phyloP scores from a whole-genome alignment of 441 rosid species.

The Pelargonium myrrhifolium region DNA sequence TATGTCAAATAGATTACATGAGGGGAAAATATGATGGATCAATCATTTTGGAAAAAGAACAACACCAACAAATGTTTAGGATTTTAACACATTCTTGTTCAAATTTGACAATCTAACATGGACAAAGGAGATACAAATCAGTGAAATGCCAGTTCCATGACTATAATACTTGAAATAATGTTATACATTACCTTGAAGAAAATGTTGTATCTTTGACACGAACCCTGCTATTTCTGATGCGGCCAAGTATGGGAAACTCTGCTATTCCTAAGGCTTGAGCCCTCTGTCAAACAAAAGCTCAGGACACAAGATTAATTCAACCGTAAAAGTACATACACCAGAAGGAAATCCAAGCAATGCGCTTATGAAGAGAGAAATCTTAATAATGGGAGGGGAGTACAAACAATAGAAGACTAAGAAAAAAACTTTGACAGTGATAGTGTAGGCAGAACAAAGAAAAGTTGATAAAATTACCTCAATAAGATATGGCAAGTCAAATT shows the following conservation, averaged over 20 bases:
- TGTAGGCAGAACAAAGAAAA: conserved; percentile 2
- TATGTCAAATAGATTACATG: too few relatives aligned
- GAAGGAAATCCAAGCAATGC: conserved; percentile 15
- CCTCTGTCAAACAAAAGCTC: conserved; percentile 46
- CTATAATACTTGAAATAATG: not conserved
- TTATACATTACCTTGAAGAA: conserved; percentile 67
- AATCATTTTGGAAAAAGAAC: too few relatives aligned
- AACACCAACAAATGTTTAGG: too few relatives aligned
- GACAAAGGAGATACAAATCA: not conserved
- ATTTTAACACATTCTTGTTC: not conserved
- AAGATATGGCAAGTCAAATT: conserved; percentile 94
- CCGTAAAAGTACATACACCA: not conserved
- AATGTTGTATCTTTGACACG: conserved; percentile 84
- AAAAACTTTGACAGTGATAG: conserved; percentile 7
- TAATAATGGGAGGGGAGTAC: not conserved
- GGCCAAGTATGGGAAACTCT: conserved; percentile 87
- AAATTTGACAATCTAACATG: not conserved
- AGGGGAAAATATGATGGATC: too few relatives aligned
- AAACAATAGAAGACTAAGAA: conserved; percentile 3
- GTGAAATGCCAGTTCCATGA: conserved; percentile 1
- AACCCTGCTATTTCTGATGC: conserved; percentile 78
- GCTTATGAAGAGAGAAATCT: conserved; percentile 8
- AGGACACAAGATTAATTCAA: conserved; percentile 10
- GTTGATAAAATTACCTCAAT: conserved; percentile 61
- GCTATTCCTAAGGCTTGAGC: conserved; percentile 78